Conservation (phyloP, 768 basidiomycete species). For the Termitomyces sp. region DNA sequence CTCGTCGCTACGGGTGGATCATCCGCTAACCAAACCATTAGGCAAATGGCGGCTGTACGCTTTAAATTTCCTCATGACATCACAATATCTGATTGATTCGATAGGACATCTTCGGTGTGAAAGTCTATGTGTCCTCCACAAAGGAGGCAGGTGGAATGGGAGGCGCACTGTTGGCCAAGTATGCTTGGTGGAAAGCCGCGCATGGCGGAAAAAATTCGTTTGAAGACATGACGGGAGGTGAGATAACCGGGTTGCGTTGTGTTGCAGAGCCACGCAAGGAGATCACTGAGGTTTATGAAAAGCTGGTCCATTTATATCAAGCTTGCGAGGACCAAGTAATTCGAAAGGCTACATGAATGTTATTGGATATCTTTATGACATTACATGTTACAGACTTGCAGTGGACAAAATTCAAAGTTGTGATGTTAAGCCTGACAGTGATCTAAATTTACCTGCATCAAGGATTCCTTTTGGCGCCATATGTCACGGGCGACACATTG, state of each 20-base stretch:
- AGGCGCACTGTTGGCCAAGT: conserved; percentile 67
- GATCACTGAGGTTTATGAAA: conserved; percentile 43
- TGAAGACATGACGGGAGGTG: conserved; percentile 56
- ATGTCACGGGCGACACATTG: conserved; percentile 9
- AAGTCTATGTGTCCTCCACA: conserved; percentile 60
- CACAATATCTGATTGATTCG: neutral
- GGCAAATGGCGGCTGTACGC: conserved; percentile 60
- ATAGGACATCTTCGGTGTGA: conserved; percentile 70
- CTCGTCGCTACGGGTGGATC: conserved; percentile 79
- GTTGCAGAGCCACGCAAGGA: conserved; percentile 54
- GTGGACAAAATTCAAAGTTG: neutral
- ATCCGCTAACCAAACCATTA: conserved; percentile 65
- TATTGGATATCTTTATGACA: neutral
- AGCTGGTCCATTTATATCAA: conserved; percentile 46
- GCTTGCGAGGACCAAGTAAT: conserved; percentile 52
- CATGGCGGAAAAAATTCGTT: conserved; percentile 43
- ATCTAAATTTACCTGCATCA: neutral
- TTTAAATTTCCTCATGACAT: neutral
- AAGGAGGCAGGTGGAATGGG: conserved; percentile 72
- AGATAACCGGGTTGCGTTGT: conserved; percentile 47
- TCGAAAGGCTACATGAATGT: conserved; percentile 4
- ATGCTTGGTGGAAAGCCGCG: conserved; percentile 57
- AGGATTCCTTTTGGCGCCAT: neutral
- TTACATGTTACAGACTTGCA: neutral
- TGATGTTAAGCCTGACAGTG: neutral